These are phyloP conservation scores for Coniochaeta pulveracea DNA, from an alignment of 2,329 filamentous ascomycete genomes.

Conservation along the genomic window DNA sequence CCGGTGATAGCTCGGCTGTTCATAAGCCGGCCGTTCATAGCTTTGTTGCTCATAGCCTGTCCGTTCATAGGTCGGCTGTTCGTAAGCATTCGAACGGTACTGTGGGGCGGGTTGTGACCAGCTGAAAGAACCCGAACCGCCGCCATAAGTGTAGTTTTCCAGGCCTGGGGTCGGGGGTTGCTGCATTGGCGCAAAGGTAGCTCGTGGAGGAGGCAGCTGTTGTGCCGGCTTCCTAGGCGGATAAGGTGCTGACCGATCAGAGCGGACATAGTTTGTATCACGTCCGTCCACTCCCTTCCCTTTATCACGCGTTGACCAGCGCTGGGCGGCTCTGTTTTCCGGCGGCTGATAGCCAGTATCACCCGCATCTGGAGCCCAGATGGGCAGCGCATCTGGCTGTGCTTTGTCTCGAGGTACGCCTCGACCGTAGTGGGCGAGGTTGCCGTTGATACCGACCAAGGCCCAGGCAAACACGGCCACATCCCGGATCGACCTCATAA, in stretches of 20 bases:
- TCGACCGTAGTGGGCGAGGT: constrained; percentile 50
- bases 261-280: too few species aligned
- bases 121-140: not conserved
- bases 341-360: constrained; percentile 20
- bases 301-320: too few species aligned
- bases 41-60: not conserved
- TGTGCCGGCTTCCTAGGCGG: too few species aligned
- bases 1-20: not conserved
- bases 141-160: constrained; percentile 1
- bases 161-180: not conserved
- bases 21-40: not conserved
- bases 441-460: constrained; percentile 68
- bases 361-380: constrained; percentile 40
- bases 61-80: not conserved
- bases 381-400: constrained; percentile 48
- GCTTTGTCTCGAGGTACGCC: constrained; percentile 54
- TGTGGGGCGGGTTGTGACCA: not conserved
- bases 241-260: too few species aligned
- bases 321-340: constrained; percentile 21
- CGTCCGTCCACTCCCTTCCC: too few species aligned
- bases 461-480: constrained; percentile 86
- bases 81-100: not conserved
- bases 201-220: not conserved
- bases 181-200: not conserved
- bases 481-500: constrained; percentile 74